Evolutionary conservation across 108 stramenopile species (phyloP).

Genomic region (Nannochloropsis salina): DNA sequence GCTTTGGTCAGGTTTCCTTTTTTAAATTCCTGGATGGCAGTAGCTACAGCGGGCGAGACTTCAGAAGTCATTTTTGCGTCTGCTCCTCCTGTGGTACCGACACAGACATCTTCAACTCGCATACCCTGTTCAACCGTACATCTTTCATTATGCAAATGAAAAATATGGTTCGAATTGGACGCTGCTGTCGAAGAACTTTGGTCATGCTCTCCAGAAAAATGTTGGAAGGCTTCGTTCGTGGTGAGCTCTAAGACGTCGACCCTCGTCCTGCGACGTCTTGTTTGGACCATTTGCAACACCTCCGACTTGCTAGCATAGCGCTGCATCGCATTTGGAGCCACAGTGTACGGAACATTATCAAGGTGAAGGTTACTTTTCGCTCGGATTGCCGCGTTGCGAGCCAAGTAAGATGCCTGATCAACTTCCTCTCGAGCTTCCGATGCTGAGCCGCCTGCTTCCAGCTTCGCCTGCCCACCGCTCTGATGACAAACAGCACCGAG

Average conservation of each 20-base stretch:
- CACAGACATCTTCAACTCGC: no score
- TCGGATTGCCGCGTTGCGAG: not conserved
- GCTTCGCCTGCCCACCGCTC: not conserved
- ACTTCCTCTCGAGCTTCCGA: not conserved
- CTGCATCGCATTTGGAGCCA: not conserved
- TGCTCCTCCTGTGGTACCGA: not conserved
- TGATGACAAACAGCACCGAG: not conserved
- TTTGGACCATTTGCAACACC: constrained; percentile 12
- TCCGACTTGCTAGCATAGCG: constrained; percentile 10
- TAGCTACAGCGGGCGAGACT: constrained; percentile 27
- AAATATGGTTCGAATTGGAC: not conserved
- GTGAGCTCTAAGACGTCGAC: not conserved
- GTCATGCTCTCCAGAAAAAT: no score
- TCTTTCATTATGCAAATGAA: not conserved
- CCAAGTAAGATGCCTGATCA: not conserved
- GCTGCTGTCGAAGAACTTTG: not conserved
- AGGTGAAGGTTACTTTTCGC: not conserved
- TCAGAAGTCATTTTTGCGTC: not conserved
- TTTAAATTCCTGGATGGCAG: constrained; percentile 28
- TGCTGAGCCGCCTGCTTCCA: constrained; percentile 1
- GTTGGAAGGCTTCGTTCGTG: not conserved
- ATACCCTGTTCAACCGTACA: not conserved
- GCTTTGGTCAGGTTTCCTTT: constrained; percentile 39
- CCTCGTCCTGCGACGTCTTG: not conserved
- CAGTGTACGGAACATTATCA: not conserved